Conservation (phyloP, 768 basidiomycete species). For the Pleurotus citrinopileatus region DNA sequence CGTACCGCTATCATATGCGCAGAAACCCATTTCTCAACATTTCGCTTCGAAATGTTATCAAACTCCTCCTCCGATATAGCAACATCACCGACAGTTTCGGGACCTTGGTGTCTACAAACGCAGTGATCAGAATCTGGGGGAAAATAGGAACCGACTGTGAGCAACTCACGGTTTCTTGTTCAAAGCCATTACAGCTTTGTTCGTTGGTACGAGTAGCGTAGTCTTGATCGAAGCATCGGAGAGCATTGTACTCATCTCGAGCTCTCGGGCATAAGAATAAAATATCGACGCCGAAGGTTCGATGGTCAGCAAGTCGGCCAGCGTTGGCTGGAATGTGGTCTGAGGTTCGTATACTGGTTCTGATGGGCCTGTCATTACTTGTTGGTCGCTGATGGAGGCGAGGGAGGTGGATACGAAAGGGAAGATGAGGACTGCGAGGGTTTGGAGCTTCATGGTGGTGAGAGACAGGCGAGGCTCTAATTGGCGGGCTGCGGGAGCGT, state of each 20-base stretch:
- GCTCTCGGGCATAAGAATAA: slow-evolving; percentile 78
- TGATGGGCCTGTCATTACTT: slow-evolving; percentile 22
- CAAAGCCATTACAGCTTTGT: slow-evolving; percentile 84
- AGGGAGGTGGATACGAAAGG: slow-evolving; percentile 24
- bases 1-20: slow-evolving; percentile 82
- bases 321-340: slow-evolving; percentile 46
- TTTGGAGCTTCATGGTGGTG: slow-evolving; percentile 31
- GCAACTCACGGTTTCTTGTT: slow-evolving; percentile 76
- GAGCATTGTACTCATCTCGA: slow-evolving; percentile 55
- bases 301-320: slow-evolving; percentile 79
- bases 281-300: slow-evolving; percentile 76
- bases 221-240: slow-evolving; percentile 29
- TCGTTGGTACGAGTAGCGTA: slow-evolving; percentile 81
- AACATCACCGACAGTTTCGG: slow-evolving; percentile 36
- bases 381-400: slow-evolving; percentile 32
- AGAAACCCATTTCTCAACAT: slow-evolving; percentile 78
- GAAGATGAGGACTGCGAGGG: slow-evolving; percentile 27
- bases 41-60: slow-evolving; percentile 54
- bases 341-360: slow-evolving; percentile 28
- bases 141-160: background rate
- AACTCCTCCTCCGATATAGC: slow-evolving; percentile 67
- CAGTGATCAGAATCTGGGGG: slow-evolving; percentile 8
- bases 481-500: no score
- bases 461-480: background rate
- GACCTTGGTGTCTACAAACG: slow-evolving; percentile 57